Percentiles rank a stretch among this genome's conserved stretches.
These are phyloP conservation scores for Petunia secreta DNA, from an alignment of 257 asterid species.

Conservation along the genomic window DNA sequence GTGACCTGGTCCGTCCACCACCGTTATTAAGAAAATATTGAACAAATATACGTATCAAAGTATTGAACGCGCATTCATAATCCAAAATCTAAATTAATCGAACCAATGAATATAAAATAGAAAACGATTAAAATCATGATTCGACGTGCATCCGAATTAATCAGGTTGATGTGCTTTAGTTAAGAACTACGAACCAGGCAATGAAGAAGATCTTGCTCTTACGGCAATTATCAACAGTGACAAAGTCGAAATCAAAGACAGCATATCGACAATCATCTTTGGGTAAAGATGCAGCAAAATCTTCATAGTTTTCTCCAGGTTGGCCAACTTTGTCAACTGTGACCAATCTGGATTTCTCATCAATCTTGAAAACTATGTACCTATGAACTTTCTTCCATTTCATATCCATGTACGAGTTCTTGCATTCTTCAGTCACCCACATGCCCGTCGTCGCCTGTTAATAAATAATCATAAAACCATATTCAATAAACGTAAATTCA, in stretches of 20 bases:
- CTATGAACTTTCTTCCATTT: conserved; percentile 86
- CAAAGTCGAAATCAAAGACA: conserved; percentile 83
- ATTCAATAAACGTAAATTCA: background rate
- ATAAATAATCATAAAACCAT: background rate
- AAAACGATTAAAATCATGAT: too few species aligned
- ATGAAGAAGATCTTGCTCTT: conserved; percentile 97
- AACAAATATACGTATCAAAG: background rate
- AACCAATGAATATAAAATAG: too few species aligned
- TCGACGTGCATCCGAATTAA: too few species aligned
- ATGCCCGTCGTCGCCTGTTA: conserved; percentile 71
- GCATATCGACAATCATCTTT: conserved; percentile 91
- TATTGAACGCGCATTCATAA: too few species aligned
- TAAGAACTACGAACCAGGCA: conserved; percentile 59
- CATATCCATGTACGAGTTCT: conserved; percentile 88
- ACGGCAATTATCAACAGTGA: conserved; percentile 83
- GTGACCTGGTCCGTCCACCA: conserved; percentile 53
- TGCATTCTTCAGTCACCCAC: conserved; percentile 91
- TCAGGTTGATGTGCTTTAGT: too few species aligned
- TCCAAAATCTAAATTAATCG: too few species aligned
- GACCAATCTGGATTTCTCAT: conserved; percentile 62
- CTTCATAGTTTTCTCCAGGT: conserved; percentile 71
- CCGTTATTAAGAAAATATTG: background rate
- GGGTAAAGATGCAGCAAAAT: conserved; percentile 75
- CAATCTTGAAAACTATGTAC: conserved; percentile 85
- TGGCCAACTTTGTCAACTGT: conserved; percentile 87